Evolutionary conservation across 345 rosid genomes (phyloP).

Genomic region (Moringa oleifera): DNA sequence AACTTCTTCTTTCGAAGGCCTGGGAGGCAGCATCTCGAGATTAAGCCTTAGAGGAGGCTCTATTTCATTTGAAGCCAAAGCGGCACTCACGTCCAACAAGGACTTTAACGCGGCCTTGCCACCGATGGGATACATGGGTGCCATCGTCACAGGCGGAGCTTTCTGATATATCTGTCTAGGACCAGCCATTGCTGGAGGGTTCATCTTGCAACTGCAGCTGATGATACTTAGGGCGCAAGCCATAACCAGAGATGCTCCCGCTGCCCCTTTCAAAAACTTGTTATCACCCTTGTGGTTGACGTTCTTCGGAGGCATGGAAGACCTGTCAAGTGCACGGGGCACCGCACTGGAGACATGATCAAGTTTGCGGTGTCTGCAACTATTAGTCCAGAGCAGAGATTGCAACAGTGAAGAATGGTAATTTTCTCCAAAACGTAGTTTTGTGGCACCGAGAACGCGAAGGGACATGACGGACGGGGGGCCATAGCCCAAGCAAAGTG

Average conservation of each 20-base stretch:
- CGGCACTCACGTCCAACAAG: conserved; percentile 43
- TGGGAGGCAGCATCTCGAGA: conserved; percentile 26
- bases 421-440: no score
- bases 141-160: conserved; percentile 15
- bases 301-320: conserved; percentile 13
- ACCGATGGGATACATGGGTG: conserved; percentile 20
- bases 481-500: conserved; percentile 25
- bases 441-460: conserved; percentile 17
- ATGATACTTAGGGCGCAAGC: conserved; percentile 47
- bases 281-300: conserved; percentile 13
- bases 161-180: conserved; percentile 37
- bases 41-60: conserved; percentile 12
- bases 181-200: conserved; percentile 36
- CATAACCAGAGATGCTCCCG: conserved; percentile 38
- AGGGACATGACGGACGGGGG: conserved; percentile 16
- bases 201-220: conserved; percentile 28
- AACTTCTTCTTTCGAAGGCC: conserved; percentile 39
- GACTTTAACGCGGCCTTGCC: conserved; percentile 46
- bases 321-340: conserved; percentile 12
- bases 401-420: conserved; percentile 9
- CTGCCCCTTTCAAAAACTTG: conserved; percentile 13
- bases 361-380: conserved; percentile 4
- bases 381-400: no score
- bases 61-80: conserved; percentile 34
- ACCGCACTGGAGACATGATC: conserved; percentile 9